Percentiles rank a stretch among this genome's conserved stretches.
These are phyloP conservation scores for Zasmidium citrigriseum DNA, from an alignment of 2,329 filamentous ascomycete genomes.

Conservation along the genomic window DNA sequence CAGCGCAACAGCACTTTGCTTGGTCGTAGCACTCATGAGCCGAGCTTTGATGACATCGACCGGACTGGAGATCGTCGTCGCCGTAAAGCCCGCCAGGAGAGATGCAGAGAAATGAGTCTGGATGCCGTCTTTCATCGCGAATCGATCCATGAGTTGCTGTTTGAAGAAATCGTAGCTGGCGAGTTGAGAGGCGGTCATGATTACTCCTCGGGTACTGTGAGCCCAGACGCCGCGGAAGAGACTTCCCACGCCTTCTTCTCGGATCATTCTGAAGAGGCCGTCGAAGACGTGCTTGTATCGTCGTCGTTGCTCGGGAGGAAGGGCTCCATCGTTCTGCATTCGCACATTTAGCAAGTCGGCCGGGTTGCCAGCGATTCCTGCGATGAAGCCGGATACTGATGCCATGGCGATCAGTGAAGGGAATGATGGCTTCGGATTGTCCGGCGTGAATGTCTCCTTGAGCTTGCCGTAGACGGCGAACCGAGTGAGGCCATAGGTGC, in stretches of 20 bases:
- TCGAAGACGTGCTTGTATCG: constrained; percentile 90
- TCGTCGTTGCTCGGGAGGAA: constrained; percentile 70
- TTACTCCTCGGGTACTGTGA: constrained; percentile 74
- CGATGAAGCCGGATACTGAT: constrained; percentile 78
- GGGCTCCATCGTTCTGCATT: constrained; percentile 90
- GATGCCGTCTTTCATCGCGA: constrained; percentile 67
- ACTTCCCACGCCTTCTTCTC: constrained; percentile 72
- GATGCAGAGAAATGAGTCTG: constrained; percentile 76
- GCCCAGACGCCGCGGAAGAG: constrained; percentile 86
- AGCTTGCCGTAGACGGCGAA: constrained; percentile 97
- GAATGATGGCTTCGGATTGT: constrained; percentile 62
- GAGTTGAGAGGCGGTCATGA: constrained; percentile 84
- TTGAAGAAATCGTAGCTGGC: constrained; percentile 86
- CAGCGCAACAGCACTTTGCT: constrained; percentile 57
- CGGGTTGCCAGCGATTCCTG: constrained; percentile 88
- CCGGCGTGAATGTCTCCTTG: constrained; percentile 67
- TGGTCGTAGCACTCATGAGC: constrained; percentile 70
- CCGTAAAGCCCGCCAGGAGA: constrained; percentile 77
- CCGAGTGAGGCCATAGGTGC: constrained; percentile 90
- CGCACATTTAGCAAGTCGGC: constrained; percentile 96
- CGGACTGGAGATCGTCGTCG: constrained; percentile 80
- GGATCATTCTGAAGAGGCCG: constrained; percentile 82
- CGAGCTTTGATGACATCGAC: constrained; percentile 89
- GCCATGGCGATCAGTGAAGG: constrained; percentile 75
- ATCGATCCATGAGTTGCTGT: constrained; percentile 65